Conservation (phyloP, 139 green algal genomes). For the Micractinium sp. region DNA sequence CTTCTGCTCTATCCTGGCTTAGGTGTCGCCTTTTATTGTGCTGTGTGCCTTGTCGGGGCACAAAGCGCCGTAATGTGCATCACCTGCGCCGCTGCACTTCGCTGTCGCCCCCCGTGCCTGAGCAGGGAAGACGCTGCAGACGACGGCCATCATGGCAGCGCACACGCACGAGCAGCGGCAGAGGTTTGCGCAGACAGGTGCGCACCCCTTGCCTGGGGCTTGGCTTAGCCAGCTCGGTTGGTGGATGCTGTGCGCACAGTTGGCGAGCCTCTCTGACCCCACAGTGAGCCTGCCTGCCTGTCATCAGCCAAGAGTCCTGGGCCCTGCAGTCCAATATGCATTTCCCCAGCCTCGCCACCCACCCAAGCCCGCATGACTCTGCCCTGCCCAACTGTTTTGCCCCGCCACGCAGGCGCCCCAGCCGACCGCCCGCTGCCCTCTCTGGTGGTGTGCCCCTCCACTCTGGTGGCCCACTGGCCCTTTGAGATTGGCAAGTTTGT, state of each 20-base stretch:
- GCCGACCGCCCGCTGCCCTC: constrained; percentile 50
- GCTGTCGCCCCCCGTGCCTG: neutral
- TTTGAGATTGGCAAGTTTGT: constrained; percentile 87
- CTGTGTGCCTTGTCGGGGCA: too few species aligned
- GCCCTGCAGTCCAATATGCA: neutral
- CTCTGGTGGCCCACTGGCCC: constrained; percentile 95
- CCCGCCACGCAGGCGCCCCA: neutral
- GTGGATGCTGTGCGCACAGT: neutral
- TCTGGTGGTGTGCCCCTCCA: constrained; percentile 94
- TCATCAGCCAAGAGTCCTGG: too few species aligned
- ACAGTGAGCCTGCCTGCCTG: neutral
- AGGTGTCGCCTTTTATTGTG: neutral
- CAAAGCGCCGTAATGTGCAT: neutral
- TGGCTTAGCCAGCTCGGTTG: neutral
- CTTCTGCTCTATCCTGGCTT: neutral
- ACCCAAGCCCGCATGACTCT: neutral
- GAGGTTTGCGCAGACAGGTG: constrained; percentile 11
- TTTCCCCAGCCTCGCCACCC: neutral
- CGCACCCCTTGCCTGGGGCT: neutral
- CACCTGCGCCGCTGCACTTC: neutral
- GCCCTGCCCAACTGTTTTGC: neutral
- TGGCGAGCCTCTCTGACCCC: neutral
- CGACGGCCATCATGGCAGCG: constrained; percentile 80
- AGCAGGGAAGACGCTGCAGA: constrained; percentile 79
- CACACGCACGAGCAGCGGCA: constrained; percentile 31